Conservation (phyloP, 2,329 filamentous ascomycete genomes). For the Mariannaea sp. region DNA sequence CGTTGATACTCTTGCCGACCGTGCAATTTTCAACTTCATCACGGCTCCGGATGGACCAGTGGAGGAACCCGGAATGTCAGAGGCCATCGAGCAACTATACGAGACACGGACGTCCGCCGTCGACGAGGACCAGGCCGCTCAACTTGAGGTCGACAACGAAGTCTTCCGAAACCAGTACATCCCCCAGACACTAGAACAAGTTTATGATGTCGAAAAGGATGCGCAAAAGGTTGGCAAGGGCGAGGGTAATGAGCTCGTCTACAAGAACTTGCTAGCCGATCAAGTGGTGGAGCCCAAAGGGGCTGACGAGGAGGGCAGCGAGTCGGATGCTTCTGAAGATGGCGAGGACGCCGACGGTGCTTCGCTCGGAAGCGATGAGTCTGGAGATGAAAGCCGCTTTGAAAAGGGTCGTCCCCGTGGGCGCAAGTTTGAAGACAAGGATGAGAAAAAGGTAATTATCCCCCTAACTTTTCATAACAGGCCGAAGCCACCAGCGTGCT, state of each 20-base stretch:
- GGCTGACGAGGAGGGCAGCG: constrained; percentile 46
- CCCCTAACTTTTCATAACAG: too few species aligned
- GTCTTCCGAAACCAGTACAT: constrained; percentile 98
- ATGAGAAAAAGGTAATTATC: constrained; percentile 71
- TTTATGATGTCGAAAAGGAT: constrained; percentile 95
- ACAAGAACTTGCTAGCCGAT: constrained; percentile 80
- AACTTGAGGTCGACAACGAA: constrained; percentile 79
- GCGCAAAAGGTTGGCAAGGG: constrained; percentile 76
- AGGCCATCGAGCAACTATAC: constrained; percentile 70
- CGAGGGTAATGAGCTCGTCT: constrained; percentile 77
- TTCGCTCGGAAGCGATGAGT: constrained; percentile 50
- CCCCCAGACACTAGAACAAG: constrained; percentile 91
- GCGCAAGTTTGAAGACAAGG: constrained; percentile 88
- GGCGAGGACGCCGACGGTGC: constrained; percentile 56
- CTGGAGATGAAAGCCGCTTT: constrained; percentile 59
- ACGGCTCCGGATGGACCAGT: constrained; percentile 63
- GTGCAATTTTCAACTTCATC: constrained; percentile 83
- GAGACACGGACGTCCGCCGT: constrained; percentile 56
- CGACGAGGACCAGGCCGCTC: constrained; percentile 57
- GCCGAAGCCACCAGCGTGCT: constrained; percentile 16
- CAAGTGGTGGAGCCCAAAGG: constrained; percentile 55
- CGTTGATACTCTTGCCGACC: constrained; percentile 80
- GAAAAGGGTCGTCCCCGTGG: constrained; percentile 74
- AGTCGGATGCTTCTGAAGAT: constrained; percentile 45
- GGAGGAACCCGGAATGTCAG: constrained; percentile 64